A percentile compares a stretch with the other conserved stretches of the same genome.
These are phyloP conservation scores for Nothophaeocryptopus gaeumannii DNA, from an alignment of 2,329 filamentous ascomycete species.

Conservation along the genomic window DNA sequence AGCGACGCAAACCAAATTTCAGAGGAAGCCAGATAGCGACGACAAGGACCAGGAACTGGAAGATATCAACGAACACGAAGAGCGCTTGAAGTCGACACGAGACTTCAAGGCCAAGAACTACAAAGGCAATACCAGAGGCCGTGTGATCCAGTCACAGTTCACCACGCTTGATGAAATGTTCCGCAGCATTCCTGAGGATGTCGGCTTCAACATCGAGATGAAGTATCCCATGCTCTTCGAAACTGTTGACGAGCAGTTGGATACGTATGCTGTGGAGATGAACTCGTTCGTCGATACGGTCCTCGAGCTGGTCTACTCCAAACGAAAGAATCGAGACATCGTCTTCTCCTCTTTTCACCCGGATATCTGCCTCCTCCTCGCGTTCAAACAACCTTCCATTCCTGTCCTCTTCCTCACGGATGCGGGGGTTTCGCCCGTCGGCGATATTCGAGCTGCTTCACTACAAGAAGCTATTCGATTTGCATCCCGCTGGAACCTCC, in stretches of 20 bases:
- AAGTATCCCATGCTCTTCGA: slow-evolving; percentile 99
- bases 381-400: slow-evolving; percentile 95
- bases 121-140: slow-evolving; percentile 91
- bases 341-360: slow-evolving; percentile 98
- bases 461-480: slow-evolving; percentile 95
- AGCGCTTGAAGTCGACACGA: slow-evolving; percentile 94
- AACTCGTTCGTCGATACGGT: slow-evolving; percentile 97
- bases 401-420: slow-evolving; percentile 94
- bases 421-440: slow-evolving; percentile 74
- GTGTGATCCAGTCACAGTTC: slow-evolving; percentile 94
- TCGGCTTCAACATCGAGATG: slow-evolving; percentile 98
- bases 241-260: slow-evolving; percentile 93
- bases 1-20: slow-evolving; percentile 27
- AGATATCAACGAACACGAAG: slow-evolving; percentile 35
- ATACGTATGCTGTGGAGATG: slow-evolving; percentile 89
- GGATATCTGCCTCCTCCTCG: slow-evolving; percentile 88
- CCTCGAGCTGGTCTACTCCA: slow-evolving; percentile 82
- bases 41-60: slow-evolving; percentile 37
- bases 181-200: slow-evolving; percentile 71
- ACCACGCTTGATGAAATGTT: slow-evolving; percentile 94
- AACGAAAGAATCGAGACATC: slow-evolving; percentile 78
- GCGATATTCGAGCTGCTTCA: slow-evolving; percentile 85
- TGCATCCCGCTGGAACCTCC: slow-evolving; percentile 87
- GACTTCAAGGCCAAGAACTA: slow-evolving; percentile 94
- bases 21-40: not conserved